Base-by-base conservation (phyloP, 768 basidiomycete species). In the Calocera cornea region DNA sequence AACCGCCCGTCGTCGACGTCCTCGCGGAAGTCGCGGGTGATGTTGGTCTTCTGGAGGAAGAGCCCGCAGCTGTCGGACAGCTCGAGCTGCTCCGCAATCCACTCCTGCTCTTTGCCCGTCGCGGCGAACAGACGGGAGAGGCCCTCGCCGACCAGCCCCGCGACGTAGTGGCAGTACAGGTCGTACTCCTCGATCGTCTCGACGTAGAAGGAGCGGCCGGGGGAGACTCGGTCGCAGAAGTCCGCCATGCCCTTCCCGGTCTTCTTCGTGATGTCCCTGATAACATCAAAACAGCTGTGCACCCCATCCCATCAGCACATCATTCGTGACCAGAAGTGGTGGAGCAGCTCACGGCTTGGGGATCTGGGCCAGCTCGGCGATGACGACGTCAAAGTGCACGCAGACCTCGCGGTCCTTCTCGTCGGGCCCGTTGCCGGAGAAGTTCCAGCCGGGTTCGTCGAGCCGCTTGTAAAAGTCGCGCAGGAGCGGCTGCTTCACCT, bases 161-260 rank as follows among this genome's bases (percentile, higher is more conserved):
- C 95, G 71, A 98, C 95, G 74, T 94, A 97, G 77, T 99, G 95
- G 75, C 95, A 99, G 78, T 99, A 99, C 16, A 99, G 83, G 76
- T 97, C 92, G 79, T 94, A 99, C 71, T 97, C 93, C 40, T 85
- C 80, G 65, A 93, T 78, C 5, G 88, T 86, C 50, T 85, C 83
- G 66, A 97, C 82, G 73, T 88, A 87, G 70, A 86, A 82, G 49
- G 83, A 79, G 64, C 86, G 65, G 77, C 76, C 34, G 3, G 87
- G 80, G 3, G 87, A 87, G 3, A 91, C 87, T 70, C 87, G 86
- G 77, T 91, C 90, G 0, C 92, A 87, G 73, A 89, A 98, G 76
- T 95, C 92, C 27, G 97, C 93, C 95, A 99, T 99, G 22, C 95
- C 95, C 2, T 78, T 81, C 66, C 87, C 87, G 95, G 98, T 98